Evolutionary conservation across 2,329 filamentous ascomycete species (phyloP).

Genomic region (Pestalotiopsis sp.): DNA sequence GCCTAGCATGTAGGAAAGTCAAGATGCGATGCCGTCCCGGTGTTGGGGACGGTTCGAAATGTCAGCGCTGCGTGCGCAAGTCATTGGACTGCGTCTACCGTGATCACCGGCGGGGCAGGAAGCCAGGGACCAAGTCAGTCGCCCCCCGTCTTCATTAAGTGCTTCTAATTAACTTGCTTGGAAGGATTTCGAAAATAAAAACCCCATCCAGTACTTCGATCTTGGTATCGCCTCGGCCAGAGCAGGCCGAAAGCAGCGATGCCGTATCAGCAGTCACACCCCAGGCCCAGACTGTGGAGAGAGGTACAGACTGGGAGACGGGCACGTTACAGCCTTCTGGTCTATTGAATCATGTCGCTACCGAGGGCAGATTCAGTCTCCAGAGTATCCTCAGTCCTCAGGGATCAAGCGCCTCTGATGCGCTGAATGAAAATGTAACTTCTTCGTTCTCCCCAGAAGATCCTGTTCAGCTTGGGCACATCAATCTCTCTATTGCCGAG

Average conservation of each 20-base stretch:
- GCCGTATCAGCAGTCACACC: neutral
- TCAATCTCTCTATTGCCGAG: slow-evolving; percentile 30
- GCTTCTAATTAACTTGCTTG: too few relatives aligned
- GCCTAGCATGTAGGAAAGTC: slow-evolving; percentile 38
- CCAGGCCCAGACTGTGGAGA: slow-evolving; percentile 1
- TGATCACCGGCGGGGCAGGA: slow-evolving; percentile 41
- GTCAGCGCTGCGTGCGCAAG: slow-evolving; percentile 40
- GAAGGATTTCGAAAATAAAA: neutral
- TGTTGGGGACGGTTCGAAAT: slow-evolving; percentile 25
- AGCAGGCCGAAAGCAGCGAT: neutral
- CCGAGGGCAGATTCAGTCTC: slow-evolving; percentile 36
- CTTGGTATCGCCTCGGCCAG: neutral
- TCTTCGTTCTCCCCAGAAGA: slow-evolving; percentile 22
- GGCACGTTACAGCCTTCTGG: slow-evolving; percentile 34
- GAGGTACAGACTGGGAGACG: slow-evolving; percentile 16
- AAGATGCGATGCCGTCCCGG: slow-evolving; percentile 40
- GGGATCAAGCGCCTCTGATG: neutral
- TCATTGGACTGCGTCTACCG: slow-evolving; percentile 39
- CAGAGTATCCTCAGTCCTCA: slow-evolving; percentile 29
- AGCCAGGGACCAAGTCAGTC: slow-evolving; percentile 36
- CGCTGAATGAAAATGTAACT: neutral
- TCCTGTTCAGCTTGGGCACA: slow-evolving; percentile 29
- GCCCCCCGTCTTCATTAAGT: too few relatives aligned
- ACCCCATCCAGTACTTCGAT: neutral
- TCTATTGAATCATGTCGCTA: slow-evolving; percentile 36